These are phyloP conservation scores for Fragaria nilgerrensis DNA, from an alignment of 306 rosid genomes.

Conservation along the genomic window DNA sequence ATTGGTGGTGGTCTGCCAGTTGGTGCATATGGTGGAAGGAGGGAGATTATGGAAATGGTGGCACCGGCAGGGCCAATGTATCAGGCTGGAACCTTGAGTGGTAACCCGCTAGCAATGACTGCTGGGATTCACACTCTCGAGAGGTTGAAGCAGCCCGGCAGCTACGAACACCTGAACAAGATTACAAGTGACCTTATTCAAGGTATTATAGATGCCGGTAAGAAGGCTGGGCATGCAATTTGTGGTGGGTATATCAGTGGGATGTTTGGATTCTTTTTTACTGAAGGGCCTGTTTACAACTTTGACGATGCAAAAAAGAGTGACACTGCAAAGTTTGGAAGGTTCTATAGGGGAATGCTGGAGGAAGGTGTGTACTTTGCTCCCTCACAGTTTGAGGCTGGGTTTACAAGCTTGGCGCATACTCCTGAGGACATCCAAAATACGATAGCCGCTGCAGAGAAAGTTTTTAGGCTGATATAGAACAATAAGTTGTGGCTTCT, in stretches of 20 bases:
- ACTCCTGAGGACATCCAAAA: slow-evolving; percentile 70
- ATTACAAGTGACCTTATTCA: slow-evolving; percentile 70
- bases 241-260: slow-evolving; percentile 88
- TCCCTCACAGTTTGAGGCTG: slow-evolving; percentile 97
- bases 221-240: slow-evolving; percentile 83
- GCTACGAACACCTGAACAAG: slow-evolving; percentile 67
- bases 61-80: slow-evolving; percentile 98
- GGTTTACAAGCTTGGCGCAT: slow-evolving; percentile 94
- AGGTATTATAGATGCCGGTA: slow-evolving; percentile 75
- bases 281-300: slow-evolving; percentile 87
- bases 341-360: slow-evolving; percentile 82
- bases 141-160: slow-evolving; percentile 78
- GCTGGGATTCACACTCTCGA: slow-evolving; percentile 88
- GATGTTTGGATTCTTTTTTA: slow-evolving; percentile 94
- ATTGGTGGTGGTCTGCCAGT: slow-evolving; percentile 96
- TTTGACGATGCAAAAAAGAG: slow-evolving; percentile 82
- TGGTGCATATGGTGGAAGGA: slow-evolving; percentile 94
- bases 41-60: slow-evolving; percentile 92
- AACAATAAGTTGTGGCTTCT: neutral
- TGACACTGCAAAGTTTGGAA: slow-evolving; percentile 69
- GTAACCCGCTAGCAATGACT: slow-evolving; percentile 97
- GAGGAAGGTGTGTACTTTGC: slow-evolving; percentile 94
- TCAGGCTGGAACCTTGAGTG: slow-evolving; percentile 94
- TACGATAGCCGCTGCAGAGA: slow-evolving; percentile 94
- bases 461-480: slow-evolving; percentile 68